Base-by-base conservation (phyloP, 1,139 yeast species). In the Chernovozyma aurita region DNA sequence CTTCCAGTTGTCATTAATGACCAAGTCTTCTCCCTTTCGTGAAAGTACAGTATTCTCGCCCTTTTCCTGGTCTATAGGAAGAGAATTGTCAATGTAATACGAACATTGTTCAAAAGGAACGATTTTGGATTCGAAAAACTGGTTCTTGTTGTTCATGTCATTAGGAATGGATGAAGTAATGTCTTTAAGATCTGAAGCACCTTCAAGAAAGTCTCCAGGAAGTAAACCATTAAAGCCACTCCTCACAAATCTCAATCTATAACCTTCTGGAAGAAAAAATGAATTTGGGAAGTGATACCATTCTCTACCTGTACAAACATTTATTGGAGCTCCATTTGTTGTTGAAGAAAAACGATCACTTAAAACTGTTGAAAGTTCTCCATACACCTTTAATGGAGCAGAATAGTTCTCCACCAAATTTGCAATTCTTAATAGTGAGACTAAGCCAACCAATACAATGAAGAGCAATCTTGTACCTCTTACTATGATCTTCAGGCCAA, bases 231-330 rank as follows among this genome's bases (percentile, higher is more conserved):
- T 77, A 57, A 90, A 90, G 2, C 94, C 95, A 40, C 88, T 80
- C 40, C 69, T 65, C 7, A 85, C 78, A 55, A 86, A 90, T 46
- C 66, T 65, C 20, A 87, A 60, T 42, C 96, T 65, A 41, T 73
- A 62, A 25, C 73, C 68, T 16, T 65, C 62, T 2, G 85, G 82
- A 18, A 90, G 62, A 52, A 88, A 85, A 55, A 88, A 84, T 0
- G 97, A 88, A 1, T 85, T 80, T 11, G 97, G 97, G 60, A 67
- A 90, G 52, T 92, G 85, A 52, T 87, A 87, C 97, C 97, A 90
- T 61, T 92, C 97, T 42, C 95, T 75, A 2, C 96, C 97, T 17
- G 85, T 71, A 55, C 97, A 92, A 0, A 90, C 81, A 46, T 78
- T 81, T 3, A 66, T 64, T n/a, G n/a, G n/a, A n/a, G n/a, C n/a